Evolutionary conservation across 2,329 filamentous ascomycete species (phyloP), one percentile per base, ranked within the genome.

Genomic region (Aspergillus glaucus): DNA sequence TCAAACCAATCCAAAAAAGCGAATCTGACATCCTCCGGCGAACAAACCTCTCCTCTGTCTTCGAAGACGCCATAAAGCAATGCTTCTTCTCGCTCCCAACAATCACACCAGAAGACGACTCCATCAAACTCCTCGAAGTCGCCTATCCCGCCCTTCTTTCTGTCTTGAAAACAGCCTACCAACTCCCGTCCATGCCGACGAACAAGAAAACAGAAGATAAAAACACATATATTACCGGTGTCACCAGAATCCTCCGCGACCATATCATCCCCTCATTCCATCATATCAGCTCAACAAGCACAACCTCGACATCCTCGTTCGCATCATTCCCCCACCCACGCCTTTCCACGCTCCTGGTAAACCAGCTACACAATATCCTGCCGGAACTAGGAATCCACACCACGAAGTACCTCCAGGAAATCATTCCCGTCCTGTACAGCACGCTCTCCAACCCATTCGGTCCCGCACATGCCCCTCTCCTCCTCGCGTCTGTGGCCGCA

Each of bases 41-140:
- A 19, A 74, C 70, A 6, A 74, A 74, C 47, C 62, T 75, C 14
- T 65, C 65, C 22, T 70, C 71, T 2, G 72, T 75, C 47, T 75
- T 75, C 50, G 63, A 71, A 57, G 70, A 74, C 39, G 71, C 71
- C 21, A 54, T 75, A 30, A 63, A 60, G 14, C 87, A 88, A 0
- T 82, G 84, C 32, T 77, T 95, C n/a, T 76, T 85, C 6, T 87
- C 83, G 58, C 75, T 95, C 5, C 91, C 92, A 0, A 81, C 78
- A 10, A 72, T 95, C 39, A 95, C 88, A 0, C 82, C 87, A 0
- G 85, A 88, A 59, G 63, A 76, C 0, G 86, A 93, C 48, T 87
- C 87, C 3, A 62, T 86, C 2, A 60, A 62, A 1, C 70, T 96
- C 3, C 76, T 95, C 1, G 61, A 66, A 5, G 74, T 77, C 6